These are phyloP conservation scores for Annulohypoxylon moriforme DNA, from an alignment of 495 filamentous ascomycete genomes.

Conservation along the genomic window DNA sequence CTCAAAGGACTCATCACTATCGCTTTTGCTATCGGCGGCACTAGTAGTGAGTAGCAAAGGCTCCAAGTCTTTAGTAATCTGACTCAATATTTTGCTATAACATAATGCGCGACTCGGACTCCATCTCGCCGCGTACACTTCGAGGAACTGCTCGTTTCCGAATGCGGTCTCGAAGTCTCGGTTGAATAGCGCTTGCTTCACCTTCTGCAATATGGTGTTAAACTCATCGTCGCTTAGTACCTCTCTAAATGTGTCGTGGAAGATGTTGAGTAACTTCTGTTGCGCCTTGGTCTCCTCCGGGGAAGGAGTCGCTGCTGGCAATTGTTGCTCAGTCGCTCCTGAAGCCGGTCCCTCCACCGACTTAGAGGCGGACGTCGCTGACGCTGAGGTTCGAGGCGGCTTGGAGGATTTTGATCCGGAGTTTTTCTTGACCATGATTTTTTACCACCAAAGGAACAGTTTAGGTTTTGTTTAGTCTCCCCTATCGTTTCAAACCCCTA, in stretches of 20 bases:
- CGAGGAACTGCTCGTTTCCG: slow-evolving; percentile 70
- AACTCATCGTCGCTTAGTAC: slow-evolving; percentile 54
- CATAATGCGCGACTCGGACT: slow-evolving; percentile 83
- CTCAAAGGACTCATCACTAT: background rate
- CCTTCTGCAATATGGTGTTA: slow-evolving; percentile 70
- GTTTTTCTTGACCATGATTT: slow-evolving; percentile 28
- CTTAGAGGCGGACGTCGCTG: background rate
- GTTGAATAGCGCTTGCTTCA: slow-evolving; percentile 86
- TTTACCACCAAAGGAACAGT: background rate
- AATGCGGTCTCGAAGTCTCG: slow-evolving; percentile 87
- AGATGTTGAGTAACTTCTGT: slow-evolving; percentile 81
- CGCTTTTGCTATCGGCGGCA: background rate
- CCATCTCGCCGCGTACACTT: slow-evolving; percentile 89
- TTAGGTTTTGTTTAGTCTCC: background rate
- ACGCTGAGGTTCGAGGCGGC: slow-evolving; percentile 14
- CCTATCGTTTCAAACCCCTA: background rate
- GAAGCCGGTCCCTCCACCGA: background rate
- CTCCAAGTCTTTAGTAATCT: slow-evolving; percentile 56
- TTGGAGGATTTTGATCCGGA: slow-evolving; percentile 23
- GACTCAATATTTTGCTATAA: slow-evolving; percentile 74
- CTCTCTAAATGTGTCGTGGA: slow-evolving; percentile 68
- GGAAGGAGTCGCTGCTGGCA: slow-evolving; percentile 49
- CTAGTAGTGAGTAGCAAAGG: slow-evolving; percentile 30
- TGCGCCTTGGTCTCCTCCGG: slow-evolving; percentile 61
- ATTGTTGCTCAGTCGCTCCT: slow-evolving; percentile 16